These are phyloP conservation scores for Ophiostoma novo-ulmi DNA, from an alignment of 2,329 filamentous ascomycete genomes.

Conservation along the genomic window DNA sequence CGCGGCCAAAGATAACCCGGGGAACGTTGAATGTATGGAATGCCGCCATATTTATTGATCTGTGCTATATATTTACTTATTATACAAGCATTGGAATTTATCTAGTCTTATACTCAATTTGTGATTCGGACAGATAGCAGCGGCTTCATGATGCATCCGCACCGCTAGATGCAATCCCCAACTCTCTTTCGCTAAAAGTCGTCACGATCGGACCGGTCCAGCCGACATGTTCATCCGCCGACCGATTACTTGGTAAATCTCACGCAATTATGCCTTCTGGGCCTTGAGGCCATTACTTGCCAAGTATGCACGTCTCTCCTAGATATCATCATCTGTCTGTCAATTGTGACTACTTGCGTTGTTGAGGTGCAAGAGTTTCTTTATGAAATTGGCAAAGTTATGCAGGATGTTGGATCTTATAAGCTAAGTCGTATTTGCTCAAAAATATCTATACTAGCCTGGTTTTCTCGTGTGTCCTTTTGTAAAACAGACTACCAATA, in stretches of 20 bases:
- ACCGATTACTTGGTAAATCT: not conserved
- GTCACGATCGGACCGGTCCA: constrained; percentile 9
- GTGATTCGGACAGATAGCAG: not conserved
- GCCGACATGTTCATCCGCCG: not conserved
- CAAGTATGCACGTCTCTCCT: not conserved
- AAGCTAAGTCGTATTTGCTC: not conserved
- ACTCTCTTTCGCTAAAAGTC: not conserved
- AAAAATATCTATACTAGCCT: not conserved
- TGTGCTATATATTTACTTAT: not conserved
- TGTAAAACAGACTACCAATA: not conserved
- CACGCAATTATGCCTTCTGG: not conserved
- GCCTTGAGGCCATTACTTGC: too few relatives aligned
- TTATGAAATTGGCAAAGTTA: not conserved
- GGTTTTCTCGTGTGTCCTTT: not conserved
- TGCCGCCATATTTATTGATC: not conserved
- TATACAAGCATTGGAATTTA: not conserved
- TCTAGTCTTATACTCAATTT: not conserved
- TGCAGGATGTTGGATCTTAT: not conserved
- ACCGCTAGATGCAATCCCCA: not conserved
- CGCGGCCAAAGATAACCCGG: not conserved
- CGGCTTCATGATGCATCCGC: not conserved
- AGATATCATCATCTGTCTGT: not conserved
- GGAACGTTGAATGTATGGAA: not conserved
- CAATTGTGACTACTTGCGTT: not conserved
- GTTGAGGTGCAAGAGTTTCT: not conserved